A percentile compares a stretch with the other conserved stretches of the same genome.
phyloP scores from a whole-genome alignment of 2,329 filamentous ascomycete genomes.

The Fusarium citri region DNA sequence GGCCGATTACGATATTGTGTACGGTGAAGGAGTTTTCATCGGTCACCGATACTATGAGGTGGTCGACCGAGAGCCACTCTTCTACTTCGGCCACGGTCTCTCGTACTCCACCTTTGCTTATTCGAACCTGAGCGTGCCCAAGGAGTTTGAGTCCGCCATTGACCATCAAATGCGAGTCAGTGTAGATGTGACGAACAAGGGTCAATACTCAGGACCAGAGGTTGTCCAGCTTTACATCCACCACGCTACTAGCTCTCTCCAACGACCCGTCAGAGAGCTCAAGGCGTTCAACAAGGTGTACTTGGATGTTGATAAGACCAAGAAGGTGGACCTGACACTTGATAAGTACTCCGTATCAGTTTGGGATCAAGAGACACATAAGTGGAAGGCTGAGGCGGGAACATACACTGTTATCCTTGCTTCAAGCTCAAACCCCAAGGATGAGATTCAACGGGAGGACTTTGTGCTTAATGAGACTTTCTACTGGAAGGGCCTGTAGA shows the following conservation, averaged over 20 bases:
- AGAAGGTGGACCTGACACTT: constrained; percentile 4
- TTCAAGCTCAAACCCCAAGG: constrained; percentile 31
- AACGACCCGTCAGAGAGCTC: constrained; percentile 27
- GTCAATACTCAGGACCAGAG: constrained; percentile 18
- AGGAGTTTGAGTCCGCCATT: not conserved
- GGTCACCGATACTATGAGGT: constrained; percentile 78
- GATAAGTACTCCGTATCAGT: constrained; percentile 38
- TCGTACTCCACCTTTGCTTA: constrained; percentile 77
- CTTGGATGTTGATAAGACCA: not conserved
- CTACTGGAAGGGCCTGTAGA: constrained; percentile 28
- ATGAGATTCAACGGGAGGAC: constrained; percentile 19
- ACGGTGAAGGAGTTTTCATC: constrained; percentile 79
- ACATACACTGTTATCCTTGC: constrained; percentile 35
- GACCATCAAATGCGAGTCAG: constrained; percentile 25
- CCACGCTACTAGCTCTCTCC: constrained; percentile 20
- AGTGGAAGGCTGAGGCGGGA: constrained; percentile 38
- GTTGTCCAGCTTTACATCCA: constrained; percentile 37
- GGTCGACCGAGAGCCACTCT: constrained; percentile 60
- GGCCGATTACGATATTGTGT: constrained; percentile 73
- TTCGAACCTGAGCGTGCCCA: constrained; percentile 14
- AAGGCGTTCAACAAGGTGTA: constrained; percentile 28
- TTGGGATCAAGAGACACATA: constrained; percentile 30
- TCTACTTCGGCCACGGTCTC: constrained; percentile 77
- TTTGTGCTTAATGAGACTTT: constrained; percentile 20
- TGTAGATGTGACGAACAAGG: constrained; percentile 27